Percentiles rank a stretch among this genome's conserved stretches.
phyloP scores from a whole-genome alignment of 2,329 filamentous ascomycete species.

The Corynespora cassiicola region DNA sequence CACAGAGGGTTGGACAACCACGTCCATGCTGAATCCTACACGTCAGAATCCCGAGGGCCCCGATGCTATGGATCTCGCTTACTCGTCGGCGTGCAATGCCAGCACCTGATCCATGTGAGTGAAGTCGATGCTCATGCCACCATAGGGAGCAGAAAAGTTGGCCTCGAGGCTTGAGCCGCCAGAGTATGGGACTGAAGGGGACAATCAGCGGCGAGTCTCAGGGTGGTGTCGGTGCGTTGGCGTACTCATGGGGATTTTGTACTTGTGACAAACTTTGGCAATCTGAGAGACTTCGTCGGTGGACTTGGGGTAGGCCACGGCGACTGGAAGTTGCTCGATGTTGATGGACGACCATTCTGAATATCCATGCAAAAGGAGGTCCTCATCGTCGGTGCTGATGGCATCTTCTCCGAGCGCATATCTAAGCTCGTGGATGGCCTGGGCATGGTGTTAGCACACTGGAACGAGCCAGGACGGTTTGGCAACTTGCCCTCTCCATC shows the following conservation, averaged over 20 bases:
- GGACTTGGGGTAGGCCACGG: slow-evolving; percentile 68
- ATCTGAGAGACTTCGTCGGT: slow-evolving; percentile 71
- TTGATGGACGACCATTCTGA: slow-evolving; percentile 77
- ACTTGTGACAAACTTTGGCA: slow-evolving; percentile 76
- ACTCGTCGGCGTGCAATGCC: slow-evolving; percentile 78
- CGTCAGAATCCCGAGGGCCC: slow-evolving; percentile 22
- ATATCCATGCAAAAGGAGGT: slow-evolving; percentile 69
- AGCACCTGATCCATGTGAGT: slow-evolving; percentile 84
- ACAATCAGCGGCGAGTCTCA: slow-evolving; percentile 2
- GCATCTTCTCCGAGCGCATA: slow-evolving; percentile 61
- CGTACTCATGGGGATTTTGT: slow-evolving; percentile 74
- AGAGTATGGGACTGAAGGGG: slow-evolving; percentile 72
- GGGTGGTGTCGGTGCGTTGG: neutral
- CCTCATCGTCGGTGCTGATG: slow-evolving; percentile 69
- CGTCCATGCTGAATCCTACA: slow-evolving; percentile 68
- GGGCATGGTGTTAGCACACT: slow-evolving; percentile 3
- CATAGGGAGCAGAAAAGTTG: slow-evolving; percentile 86
- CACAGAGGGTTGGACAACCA: slow-evolving; percentile 89
- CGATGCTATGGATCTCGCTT: slow-evolving; percentile 20
- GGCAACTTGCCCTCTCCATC: slow-evolving; percentile 55
- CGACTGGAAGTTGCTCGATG: slow-evolving; percentile 66
- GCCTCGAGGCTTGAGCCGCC: slow-evolving; percentile 87
- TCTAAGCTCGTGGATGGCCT: slow-evolving; percentile 65
- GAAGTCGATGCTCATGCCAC: slow-evolving; percentile 90
- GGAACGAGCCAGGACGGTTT: neutral